Base-by-base conservation (phyloP, 2,329 filamentous ascomycete species). In the Emergomyces orientalis region DNA sequence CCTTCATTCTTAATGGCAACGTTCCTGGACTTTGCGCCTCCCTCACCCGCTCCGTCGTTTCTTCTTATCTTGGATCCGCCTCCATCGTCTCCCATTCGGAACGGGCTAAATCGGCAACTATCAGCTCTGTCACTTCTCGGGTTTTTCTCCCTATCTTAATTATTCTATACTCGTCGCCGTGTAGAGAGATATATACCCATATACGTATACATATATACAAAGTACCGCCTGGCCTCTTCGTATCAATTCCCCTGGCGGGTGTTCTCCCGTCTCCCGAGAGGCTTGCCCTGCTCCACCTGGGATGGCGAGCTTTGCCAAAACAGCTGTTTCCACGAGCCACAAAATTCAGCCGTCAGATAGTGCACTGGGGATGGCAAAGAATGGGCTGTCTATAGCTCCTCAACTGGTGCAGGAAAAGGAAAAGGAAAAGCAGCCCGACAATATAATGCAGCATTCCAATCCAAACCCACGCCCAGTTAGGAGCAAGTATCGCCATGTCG, bases 401-500 rank as follows among this genome's bases (percentile, higher is more conserved):
- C 57, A 47, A 17, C 41, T 17, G 8, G 25, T 7, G 27, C 25
- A 59, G 25, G 52, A n/a, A 39, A 39, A 19, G 30, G 39, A 19
- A 32, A 45, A 59, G 25, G 19, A 32, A 25, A 41, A 32, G 1
- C 25, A 14, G 22, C 22, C n/a, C 47, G 11, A 27, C 47, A 49
- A 22, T 3, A 17, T 4, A 13, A 3, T 17, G 13, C 25, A 39
- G 27, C 45, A 32, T 32, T 6, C 32, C 43, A 37, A 51, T 39
- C 17, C 45, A 14, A 27, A 52, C 25, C 19, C 45, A 39, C 57
- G 30, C 14, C 14, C 14, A 13, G 72, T 77, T 63, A 79, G 80
- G 63, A 83, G 78, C 70, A 94, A 92, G 75, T 97, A 97, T 79
- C 89, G 91, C 68, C 94, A 99, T 84, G 86, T 96, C 66, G 90